These are phyloP conservation scores for Brassica incana DNA, from an alignment of 345 rosid species.

Conservation along the genomic window DNA sequence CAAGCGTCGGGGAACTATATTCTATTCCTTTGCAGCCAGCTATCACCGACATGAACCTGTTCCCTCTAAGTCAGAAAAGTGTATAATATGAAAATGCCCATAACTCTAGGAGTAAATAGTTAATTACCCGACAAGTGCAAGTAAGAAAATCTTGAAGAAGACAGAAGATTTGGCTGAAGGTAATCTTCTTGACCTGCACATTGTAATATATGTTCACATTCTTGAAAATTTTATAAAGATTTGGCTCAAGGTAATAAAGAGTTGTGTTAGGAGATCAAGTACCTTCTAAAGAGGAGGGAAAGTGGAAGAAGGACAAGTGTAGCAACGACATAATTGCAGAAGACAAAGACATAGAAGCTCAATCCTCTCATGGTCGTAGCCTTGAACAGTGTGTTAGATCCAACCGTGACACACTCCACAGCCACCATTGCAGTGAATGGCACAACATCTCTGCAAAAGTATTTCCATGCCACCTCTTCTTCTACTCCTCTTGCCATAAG, in stretches of 20 bases:
- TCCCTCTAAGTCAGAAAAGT: constrained; percentile 7
- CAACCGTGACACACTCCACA: constrained; percentile 34
- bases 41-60: constrained; percentile 25
- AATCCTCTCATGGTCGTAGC: constrained; percentile 43
- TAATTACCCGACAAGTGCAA: constrained; percentile 32
- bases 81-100: background rate
- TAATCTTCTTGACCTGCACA: constrained; percentile 30
- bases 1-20: constrained; percentile 37
- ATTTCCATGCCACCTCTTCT: constrained; percentile 22
- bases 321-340: constrained; percentile 32
- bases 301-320: constrained; percentile 35
- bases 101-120: background rate
- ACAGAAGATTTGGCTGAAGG: constrained; percentile 23
- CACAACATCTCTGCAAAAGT: constrained; percentile 28
- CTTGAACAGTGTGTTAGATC: constrained; percentile 40
- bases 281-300: constrained; percentile 25
- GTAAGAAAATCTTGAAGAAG: constrained; percentile 35
- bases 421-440: constrained; percentile 42
- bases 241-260: background rate
- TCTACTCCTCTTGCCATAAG: background rate
- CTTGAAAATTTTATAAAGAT: background rate
- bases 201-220: background rate
- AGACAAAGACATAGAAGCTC: constrained; percentile 40
- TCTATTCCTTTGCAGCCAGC: constrained; percentile 32
- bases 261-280: background rate